Evolutionary conservation across 768 basidiomycete genomes (phyloP).

Genomic region (Kwoniella heveanensis): DNA sequence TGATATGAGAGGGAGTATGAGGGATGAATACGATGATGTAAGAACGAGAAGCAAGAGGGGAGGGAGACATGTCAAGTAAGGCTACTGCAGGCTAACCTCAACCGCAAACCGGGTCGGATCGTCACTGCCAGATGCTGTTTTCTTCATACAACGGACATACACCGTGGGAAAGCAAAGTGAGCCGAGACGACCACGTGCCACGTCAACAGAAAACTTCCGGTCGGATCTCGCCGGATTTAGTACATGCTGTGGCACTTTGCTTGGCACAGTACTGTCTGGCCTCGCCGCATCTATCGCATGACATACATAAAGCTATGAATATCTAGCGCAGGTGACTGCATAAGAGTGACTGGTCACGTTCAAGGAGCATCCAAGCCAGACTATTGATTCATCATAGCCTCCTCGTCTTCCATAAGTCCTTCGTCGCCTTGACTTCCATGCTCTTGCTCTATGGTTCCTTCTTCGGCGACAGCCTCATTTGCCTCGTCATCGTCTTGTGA

Average conservation of each 20-base stretch:
- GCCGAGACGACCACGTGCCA: background rate
- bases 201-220: conserved; percentile 1
- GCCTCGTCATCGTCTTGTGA: background rate
- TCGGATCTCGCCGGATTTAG: conserved; percentile 2
- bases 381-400: conserved; percentile 6
- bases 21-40: conserved; percentile 59
- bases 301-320: no score
- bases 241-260: background rate
- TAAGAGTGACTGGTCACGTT: no score
- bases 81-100: background rate
- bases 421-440: background rate
- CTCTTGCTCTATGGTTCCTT: background rate
- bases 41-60: conserved; percentile 20
- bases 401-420: background rate
- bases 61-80: conserved; percentile 15
- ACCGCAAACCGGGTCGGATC: conserved; percentile 3
- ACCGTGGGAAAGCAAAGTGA: background rate
- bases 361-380: no score
- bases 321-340: no score
- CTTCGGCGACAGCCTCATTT: background rate
- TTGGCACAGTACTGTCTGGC: background rate
- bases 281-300: background rate
- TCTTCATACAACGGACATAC: background rate
- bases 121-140: background rate
- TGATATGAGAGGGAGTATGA: no score